Percentiles rank a stretch among this genome's conserved stretches.
Conservation (phyloP, 78 protist species). For the Capsaspora owczarzaki region DNA sequence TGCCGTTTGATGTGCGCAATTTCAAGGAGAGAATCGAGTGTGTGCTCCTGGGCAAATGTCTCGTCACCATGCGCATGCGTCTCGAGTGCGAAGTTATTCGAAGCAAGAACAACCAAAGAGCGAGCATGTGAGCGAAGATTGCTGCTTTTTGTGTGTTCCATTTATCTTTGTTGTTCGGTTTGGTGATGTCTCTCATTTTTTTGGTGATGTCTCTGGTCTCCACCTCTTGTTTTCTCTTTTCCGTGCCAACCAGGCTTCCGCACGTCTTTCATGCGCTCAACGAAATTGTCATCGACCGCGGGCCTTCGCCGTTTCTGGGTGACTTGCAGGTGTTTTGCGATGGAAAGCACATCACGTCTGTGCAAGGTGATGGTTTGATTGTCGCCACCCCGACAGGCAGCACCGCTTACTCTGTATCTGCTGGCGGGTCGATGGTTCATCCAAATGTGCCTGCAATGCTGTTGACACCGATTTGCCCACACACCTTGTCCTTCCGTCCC, state of each 20-base stretch:
- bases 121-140: too few species aligned
- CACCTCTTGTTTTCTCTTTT: too few species aligned
- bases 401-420: constrained; percentile 74
- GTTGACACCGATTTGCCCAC: constrained; percentile 89
- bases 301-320: constrained; percentile 62
- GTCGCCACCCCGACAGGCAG: constrained; percentile 67
- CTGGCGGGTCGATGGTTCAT: constrained; percentile 85
- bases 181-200: too few species aligned
- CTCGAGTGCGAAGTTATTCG: background rate
- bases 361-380: constrained; percentile 75
- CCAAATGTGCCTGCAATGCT: constrained; percentile 68
- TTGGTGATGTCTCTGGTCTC: too few species aligned
- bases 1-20: constrained; percentile 34
- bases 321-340: constrained; percentile 62
- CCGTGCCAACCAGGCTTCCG: too few species aligned
- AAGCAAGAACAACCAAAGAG: too few species aligned
- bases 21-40: background rate
- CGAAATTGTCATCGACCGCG: constrained; percentile 12
- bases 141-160: too few species aligned
- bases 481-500: constrained; percentile 82
- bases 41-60: background rate
- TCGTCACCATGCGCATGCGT: background rate
- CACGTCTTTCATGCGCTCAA: background rate
- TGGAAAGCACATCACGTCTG: constrained; percentile 51
- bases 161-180: too few species aligned